These are phyloP conservation scores for Setaria viridis DNA, from an alignment of 202 grass and related monocot species.

Conservation along the genomic window DNA sequence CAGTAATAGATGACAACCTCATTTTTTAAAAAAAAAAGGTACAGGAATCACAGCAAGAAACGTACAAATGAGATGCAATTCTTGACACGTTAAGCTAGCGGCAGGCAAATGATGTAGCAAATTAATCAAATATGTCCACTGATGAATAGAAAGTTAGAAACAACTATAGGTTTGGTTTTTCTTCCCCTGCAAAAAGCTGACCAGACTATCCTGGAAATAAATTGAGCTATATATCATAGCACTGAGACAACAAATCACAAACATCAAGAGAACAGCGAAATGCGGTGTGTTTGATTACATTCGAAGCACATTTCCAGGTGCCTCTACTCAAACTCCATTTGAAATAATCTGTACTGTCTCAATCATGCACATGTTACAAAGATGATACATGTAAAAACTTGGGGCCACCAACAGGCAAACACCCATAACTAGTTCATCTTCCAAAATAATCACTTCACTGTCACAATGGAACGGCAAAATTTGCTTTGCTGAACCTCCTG, in stretches of 20 bases:
- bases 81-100: too few relatives aligned
- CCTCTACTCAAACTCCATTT: background rate
- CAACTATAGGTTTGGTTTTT: background rate
- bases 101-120: too few relatives aligned
- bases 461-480: constrained; percentile 18
- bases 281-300: too few relatives aligned
- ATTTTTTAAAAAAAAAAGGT: background rate
- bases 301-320: constrained; percentile 9
- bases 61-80: too few relatives aligned
- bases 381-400: constrained; percentile 22
- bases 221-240: too few relatives aligned
- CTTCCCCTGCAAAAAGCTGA: background rate
- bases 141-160: background rate
- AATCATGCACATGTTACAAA: constrained; percentile 31
- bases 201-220: too few relatives aligned
- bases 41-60: too few relatives aligned
- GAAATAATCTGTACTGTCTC: constrained; percentile 1
- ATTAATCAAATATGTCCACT: background rate
- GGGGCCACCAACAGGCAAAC: background rate
- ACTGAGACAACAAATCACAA: too few relatives aligned
- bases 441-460: constrained; percentile 6
- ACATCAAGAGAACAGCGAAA: too few relatives aligned
- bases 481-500: constrained; percentile 22
- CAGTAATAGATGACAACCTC: background rate
- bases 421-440: constrained; percentile 4